Percentiles rank a stretch among this genome's conserved stretches.
phyloP scores from a whole-genome alignment of 2,329 filamentous ascomycete species.

The Fusarium globosum region DNA sequence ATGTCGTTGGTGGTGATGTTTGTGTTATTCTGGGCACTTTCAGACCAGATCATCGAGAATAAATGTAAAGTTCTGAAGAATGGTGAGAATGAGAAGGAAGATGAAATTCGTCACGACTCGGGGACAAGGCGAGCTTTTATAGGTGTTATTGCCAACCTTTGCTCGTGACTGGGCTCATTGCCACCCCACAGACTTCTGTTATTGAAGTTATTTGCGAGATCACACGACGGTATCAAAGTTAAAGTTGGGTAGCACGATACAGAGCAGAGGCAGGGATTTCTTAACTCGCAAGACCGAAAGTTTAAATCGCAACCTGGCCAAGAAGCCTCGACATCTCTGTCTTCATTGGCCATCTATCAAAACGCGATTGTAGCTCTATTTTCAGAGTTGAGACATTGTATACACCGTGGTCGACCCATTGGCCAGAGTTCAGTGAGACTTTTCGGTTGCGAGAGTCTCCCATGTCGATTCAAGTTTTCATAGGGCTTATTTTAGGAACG shows the following conservation, averaged over 20 bases:
- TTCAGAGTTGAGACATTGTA: neutral
- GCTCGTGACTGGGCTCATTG: neutral
- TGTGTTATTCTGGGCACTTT: neutral
- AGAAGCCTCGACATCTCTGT: neutral
- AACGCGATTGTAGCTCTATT: neutral
- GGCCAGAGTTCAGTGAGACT: neutral
- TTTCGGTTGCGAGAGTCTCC: neutral
- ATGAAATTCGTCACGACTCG: neutral
- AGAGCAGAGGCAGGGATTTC: neutral
- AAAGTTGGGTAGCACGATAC: neutral
- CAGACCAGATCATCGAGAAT: neutral
- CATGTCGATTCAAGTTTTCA: neutral
- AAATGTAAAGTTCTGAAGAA: neutral
- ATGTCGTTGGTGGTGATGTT: neutral
- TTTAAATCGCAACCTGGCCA: neutral
- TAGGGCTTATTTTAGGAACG: neutral
- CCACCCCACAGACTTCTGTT: neutral
- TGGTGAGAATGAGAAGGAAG: neutral
- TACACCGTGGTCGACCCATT: neutral
- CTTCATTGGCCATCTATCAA: neutral
- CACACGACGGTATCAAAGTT: neutral
- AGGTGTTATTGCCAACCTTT: neutral
- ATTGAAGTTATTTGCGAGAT: neutral
- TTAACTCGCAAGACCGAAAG: neutral
- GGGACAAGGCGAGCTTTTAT: neutral